Conservation (phyloP, 306 rosid species). For the Quercus agrifolia region DNA sequence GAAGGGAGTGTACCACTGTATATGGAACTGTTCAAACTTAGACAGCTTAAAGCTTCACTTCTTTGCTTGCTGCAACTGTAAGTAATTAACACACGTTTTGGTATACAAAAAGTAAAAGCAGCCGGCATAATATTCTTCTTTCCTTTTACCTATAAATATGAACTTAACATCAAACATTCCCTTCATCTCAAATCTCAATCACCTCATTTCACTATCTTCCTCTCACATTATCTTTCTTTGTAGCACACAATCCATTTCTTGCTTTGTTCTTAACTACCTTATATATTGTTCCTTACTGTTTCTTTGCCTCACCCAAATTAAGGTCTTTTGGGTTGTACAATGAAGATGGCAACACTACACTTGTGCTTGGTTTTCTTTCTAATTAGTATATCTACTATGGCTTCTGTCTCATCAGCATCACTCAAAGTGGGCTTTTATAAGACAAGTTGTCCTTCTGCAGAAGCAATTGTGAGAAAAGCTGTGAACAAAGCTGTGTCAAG, state of each 20-base stretch:
- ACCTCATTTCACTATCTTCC: background rate
- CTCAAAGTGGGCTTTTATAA: slow-evolving; percentile 25
- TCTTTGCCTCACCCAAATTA: too few species aligned
- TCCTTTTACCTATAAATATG: background rate
- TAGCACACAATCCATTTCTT: too few species aligned
- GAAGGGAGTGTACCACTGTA: too few species aligned
- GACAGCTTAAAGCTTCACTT: background rate
- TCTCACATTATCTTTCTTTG: background rate
- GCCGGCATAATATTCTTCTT: background rate
- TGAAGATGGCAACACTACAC: background rate
- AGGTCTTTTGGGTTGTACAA: background rate
- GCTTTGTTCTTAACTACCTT: background rate
- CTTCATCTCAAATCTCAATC: background rate
- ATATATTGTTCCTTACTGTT: background rate
- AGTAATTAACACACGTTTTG: background rate
- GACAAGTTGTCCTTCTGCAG: slow-evolving; percentile 30
- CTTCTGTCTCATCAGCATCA: slow-evolving; percentile 11
- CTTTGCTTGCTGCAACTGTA: background rate
- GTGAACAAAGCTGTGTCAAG: slow-evolving; percentile 28
- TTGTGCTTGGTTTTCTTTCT: slow-evolving; percentile 9
- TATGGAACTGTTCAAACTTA: slow-evolving; percentile 1
- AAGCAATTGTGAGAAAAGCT: slow-evolving; percentile 25
- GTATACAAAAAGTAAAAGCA: background rate
- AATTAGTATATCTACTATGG: background rate
- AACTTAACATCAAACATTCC: background rate